Conservation (phyloP, 768 basidiomycete species). For the Lyophyllum semitale region DNA sequence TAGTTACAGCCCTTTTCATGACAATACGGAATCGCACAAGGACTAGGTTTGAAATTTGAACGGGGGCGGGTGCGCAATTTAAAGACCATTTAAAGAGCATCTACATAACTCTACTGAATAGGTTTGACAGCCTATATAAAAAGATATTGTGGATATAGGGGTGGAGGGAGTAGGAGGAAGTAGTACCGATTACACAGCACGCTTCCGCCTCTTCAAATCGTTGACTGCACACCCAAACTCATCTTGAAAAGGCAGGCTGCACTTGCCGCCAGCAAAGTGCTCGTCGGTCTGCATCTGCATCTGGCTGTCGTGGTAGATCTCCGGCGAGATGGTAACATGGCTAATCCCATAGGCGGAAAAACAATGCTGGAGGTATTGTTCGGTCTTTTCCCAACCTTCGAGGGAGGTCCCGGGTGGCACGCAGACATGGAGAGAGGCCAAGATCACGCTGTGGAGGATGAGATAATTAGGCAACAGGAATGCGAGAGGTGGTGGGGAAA, state of each 20-base stretch:
- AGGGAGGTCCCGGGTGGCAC: slow-evolving; percentile 48
- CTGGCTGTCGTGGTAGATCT: slow-evolving; percentile 38
- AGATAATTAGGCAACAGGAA: not conserved
- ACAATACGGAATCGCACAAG: too few relatives aligned
- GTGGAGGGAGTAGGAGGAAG: too few relatives aligned
- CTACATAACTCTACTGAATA: too few relatives aligned
- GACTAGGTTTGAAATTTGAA: too few relatives aligned
- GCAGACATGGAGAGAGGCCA: slow-evolving; percentile 57
- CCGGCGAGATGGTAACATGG: slow-evolving; percentile 59
- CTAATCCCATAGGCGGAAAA: slow-evolving; percentile 53
- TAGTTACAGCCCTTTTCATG: too few relatives aligned
- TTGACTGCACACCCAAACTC: slow-evolving; percentile 46
- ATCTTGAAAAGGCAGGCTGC: slow-evolving; percentile 37
- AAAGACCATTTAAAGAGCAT: too few relatives aligned
- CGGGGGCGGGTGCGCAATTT: too few relatives aligned
- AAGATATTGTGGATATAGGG: too few relatives aligned
- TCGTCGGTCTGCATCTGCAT: slow-evolving; percentile 31
- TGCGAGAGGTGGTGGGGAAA: slow-evolving; percentile 5
- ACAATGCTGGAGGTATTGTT: slow-evolving; percentile 49
- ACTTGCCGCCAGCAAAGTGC: slow-evolving; percentile 25
- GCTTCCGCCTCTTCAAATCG: slow-evolving; percentile 37
- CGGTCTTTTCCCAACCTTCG: slow-evolving; percentile 52
- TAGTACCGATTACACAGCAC: slow-evolving; percentile 18
- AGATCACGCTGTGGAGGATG: slow-evolving; percentile 37
- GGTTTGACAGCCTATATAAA: too few relatives aligned